Conservation (phyloP, 495 filamentous ascomycete species). For the Neurospora sp. region DNA sequence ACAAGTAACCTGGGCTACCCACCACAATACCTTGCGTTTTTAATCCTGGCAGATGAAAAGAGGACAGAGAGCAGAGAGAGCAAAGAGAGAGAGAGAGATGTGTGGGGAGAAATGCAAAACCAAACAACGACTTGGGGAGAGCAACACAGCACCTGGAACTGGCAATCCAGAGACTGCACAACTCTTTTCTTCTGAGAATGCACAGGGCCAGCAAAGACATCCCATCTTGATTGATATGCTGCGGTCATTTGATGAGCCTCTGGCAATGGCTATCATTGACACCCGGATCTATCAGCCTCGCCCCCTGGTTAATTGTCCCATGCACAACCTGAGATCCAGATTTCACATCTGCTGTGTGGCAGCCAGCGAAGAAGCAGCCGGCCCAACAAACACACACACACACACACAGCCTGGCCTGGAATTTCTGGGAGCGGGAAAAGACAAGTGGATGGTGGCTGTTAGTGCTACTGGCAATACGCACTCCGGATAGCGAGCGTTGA, state of each 20-base stretch:
- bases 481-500: background rate
- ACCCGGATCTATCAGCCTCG: constrained; percentile 6
- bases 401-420: background rate
- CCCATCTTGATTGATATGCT: constrained; percentile 10
- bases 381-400: background rate
- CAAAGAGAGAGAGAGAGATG: constrained; percentile 2
- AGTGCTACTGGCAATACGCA: background rate
- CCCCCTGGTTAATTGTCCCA: constrained; percentile 19
- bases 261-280: constrained; percentile 18
- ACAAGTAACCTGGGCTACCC: constrained; percentile 15
- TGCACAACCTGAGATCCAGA: constrained; percentile 10
- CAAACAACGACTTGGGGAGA: background rate
- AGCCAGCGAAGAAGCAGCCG: background rate
- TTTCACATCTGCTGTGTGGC: background rate
- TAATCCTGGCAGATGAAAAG: constrained; percentile 8
- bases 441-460: background rate
- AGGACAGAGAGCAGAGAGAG: constrained; percentile 5
- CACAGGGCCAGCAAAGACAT: background rate
- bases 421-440: background rate
- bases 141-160: background rate
- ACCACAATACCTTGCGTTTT: constrained; percentile 2
- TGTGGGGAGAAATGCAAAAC: constrained; percentile 6
- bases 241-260: constrained; percentile 7
- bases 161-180: background rate
- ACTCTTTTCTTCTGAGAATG: background rate